Evolutionary conservation across 495 filamentous ascomycete species (phyloP), one percentile per base, ranked within the genome.

Genomic region (Neurospora hispaniola): DNA sequence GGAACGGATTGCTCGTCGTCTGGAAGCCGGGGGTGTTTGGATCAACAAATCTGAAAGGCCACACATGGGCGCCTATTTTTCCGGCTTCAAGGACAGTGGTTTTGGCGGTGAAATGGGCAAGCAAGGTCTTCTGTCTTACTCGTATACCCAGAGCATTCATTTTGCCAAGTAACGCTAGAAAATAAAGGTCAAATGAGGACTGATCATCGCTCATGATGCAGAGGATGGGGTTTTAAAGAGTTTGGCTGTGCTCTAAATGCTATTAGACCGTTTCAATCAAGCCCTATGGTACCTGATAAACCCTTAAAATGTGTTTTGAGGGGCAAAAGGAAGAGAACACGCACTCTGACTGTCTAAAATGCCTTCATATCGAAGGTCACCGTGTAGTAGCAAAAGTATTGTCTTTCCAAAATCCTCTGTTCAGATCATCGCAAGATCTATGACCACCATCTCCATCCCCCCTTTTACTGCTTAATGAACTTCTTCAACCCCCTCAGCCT

Each of bases 401-500:
- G 27, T 66, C 54, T 66, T 27, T 66, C 54, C 54, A 66, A 66
- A 1, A 35, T 7, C 5, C 3, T 66, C 54, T 66, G 16, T 66
- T 66, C 5, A 16, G 9, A 18, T 38, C 5, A 35, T 18, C 2
- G 27, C 54, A 31, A 66, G 54, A 66, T 35, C 54, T 35, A 31
- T 31, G 31, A 8, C 23, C 54, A 35, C 1, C 14, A 18, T 42
- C 48, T 2, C 14, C 5, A 5, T 16, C 0, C 14, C 14, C 14
- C 5, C 14, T 7, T 43, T 4, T 72, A 79, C 41, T 77, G 71
- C 78, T 80, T 71, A 59, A 88, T 93, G 78, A 91, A 97, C 84
- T 91, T 91, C 87, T 90, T 97, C 85, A 99, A 78, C 23, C 90
- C 93, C 73, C 94, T 86, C 76, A 99, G 80, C 77, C 94, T 86